Conservation (phyloP, 2,329 filamentous ascomycete genomes). For the Fusarium sp. region DNA sequence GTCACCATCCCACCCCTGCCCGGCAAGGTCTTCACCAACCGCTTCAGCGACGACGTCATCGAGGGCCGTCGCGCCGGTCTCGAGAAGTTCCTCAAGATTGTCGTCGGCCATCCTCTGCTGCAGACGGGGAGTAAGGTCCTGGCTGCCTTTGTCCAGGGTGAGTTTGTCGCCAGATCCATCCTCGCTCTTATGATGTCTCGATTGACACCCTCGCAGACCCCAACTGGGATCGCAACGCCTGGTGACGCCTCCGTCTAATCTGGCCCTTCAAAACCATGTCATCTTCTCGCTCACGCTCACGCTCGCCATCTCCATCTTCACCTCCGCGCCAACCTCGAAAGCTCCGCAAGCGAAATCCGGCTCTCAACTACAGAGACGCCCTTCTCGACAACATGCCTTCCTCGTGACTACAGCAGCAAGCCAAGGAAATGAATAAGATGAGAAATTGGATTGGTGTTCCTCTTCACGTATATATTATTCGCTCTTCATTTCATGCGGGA, state of each 20-base stretch:
- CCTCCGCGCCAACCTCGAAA: slow-evolving; percentile 42
- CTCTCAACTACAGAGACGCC: slow-evolving; percentile 37
- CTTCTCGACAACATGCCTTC: slow-evolving; percentile 35
- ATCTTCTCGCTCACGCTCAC: slow-evolving; percentile 35
- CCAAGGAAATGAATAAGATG: slow-evolving; percentile 2
- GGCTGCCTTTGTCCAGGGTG: slow-evolving; percentile 96
- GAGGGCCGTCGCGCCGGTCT: slow-evolving; percentile 91
- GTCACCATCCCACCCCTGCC: slow-evolving; percentile 96
- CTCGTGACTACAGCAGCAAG: slow-evolving; percentile 9
- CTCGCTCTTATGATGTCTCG: slow-evolving; percentile 11
- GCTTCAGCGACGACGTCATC: slow-evolving; percentile 98
- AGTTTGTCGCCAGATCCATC: slow-evolving; percentile 35
- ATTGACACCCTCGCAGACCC: slow-evolving; percentile 67
- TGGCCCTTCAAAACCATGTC: slow-evolving; percentile 41
- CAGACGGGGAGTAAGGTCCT: slow-evolving; percentile 98
- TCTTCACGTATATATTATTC: slow-evolving; percentile 35
- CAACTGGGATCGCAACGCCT: slow-evolving; percentile 92
- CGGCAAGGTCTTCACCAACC: slow-evolving; percentile 97
- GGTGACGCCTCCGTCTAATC: slow-evolving; percentile 66
- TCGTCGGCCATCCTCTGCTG: slow-evolving; percentile 93
- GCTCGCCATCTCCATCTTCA: slow-evolving; percentile 30
- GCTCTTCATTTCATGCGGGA: slow-evolving; percentile 6
- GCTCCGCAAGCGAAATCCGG: slow-evolving; percentile 47
- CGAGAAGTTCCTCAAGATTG: slow-evolving; percentile 96
- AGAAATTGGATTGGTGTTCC: slow-evolving; percentile 3